phyloP scores from a whole-genome alignment of 164 flowering plant genomes.

The Magnolia officinalis region DNA sequence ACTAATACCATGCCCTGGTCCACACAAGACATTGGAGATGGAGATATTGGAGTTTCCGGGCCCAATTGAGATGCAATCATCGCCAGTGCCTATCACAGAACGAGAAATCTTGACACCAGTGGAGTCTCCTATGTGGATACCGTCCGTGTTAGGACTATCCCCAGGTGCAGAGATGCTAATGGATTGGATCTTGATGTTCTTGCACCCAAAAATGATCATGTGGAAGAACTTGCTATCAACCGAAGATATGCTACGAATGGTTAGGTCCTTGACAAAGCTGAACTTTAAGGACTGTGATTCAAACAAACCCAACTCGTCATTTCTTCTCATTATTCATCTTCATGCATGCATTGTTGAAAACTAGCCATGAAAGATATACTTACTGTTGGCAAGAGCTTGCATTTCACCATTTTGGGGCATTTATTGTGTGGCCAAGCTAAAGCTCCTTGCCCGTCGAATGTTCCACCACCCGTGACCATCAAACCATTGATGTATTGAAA shows the following conservation, averaged over 20 bases:
- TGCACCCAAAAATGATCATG: slow-evolving; percentile 24
- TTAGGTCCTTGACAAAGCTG: slow-evolving; percentile 17
- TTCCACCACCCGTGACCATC: slow-evolving; percentile 22
- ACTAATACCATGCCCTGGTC: slow-evolving; percentile 43
- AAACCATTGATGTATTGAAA: slow-evolving; percentile 18
- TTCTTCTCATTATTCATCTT: too few relatives aligned
- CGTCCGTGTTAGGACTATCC: slow-evolving; percentile 45
- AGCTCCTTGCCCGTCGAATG: slow-evolving; percentile 33
- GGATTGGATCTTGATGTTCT: slow-evolving; percentile 9
- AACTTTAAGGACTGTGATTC: slow-evolving; percentile 23
- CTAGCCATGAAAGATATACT: background rate
- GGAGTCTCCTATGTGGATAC: slow-evolving; percentile 27
- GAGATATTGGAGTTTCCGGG: slow-evolving; percentile 20
- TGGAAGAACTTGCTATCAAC: slow-evolving; percentile 32
- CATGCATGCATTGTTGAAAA: too few relatives aligned
- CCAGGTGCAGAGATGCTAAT: slow-evolving; percentile 25
- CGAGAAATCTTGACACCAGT: slow-evolving; percentile 1
- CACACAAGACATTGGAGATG: slow-evolving; percentile 22
- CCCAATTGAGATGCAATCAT: slow-evolving; percentile 37
- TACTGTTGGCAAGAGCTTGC: slow-evolving; percentile 25
- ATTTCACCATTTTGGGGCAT: slow-evolving; percentile 15
- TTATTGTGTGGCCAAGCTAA: slow-evolving; percentile 27
- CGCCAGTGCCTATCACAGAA: slow-evolving; percentile 27
- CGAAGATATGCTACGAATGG: slow-evolving; percentile 12
- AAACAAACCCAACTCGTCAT: too few relatives aligned